A percentile compares a stretch with the other conserved stretches of the same genome.
phyloP scores from a whole-genome alignment of 176 grass and related monocot genomes.

The Microstegium vimineum region DNA sequence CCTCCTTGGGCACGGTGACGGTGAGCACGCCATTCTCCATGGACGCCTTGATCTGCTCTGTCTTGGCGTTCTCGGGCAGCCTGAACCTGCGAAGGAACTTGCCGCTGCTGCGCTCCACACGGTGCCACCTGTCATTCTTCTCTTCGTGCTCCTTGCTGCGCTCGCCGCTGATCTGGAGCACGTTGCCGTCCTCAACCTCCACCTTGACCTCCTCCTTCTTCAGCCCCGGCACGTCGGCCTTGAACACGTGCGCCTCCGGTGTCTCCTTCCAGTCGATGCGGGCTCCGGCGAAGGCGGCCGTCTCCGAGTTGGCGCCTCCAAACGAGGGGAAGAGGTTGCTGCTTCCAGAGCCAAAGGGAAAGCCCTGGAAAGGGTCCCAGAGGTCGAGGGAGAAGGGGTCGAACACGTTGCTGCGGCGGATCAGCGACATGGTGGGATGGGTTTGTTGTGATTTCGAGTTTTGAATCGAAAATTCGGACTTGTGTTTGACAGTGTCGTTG shows the following conservation, averaged over 20 bases:
- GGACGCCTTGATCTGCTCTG: conserved; percentile 43
- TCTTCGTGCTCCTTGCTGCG: conserved; percentile 56
- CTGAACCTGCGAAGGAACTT: conserved; percentile 52
- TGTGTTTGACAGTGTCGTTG: neutral
- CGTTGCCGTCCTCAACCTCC: conserved; percentile 53
- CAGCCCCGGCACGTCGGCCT: conserved; percentile 53
- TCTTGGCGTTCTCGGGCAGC: conserved; percentile 50
- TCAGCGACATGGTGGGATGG: no score
- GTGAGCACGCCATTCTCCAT: conserved; percentile 40
- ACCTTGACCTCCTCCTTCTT: conserved; percentile 73
- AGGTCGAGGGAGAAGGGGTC: conserved; percentile 46
- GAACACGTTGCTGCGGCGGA: conserved; percentile 47
- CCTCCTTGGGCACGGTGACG: conserved; percentile 27
- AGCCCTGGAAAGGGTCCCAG: no score
- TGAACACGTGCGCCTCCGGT: conserved; percentile 58
- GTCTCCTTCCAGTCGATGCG: conserved; percentile 71
- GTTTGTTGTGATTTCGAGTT: neutral
- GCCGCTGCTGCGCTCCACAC: conserved; percentile 61
- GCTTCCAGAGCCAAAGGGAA: no score
- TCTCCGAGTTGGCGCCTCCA: conserved; percentile 14
- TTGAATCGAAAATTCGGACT: neutral
- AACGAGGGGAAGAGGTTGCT: conserved; percentile 41
- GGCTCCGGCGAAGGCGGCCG: conserved; percentile 26
- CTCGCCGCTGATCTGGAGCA: conserved; percentile 60
- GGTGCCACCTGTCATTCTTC: conserved; percentile 54